Evolutionary conservation across 1,284 basidiomycete species (phyloP).

Genomic region (Serendipita sp.): DNA sequence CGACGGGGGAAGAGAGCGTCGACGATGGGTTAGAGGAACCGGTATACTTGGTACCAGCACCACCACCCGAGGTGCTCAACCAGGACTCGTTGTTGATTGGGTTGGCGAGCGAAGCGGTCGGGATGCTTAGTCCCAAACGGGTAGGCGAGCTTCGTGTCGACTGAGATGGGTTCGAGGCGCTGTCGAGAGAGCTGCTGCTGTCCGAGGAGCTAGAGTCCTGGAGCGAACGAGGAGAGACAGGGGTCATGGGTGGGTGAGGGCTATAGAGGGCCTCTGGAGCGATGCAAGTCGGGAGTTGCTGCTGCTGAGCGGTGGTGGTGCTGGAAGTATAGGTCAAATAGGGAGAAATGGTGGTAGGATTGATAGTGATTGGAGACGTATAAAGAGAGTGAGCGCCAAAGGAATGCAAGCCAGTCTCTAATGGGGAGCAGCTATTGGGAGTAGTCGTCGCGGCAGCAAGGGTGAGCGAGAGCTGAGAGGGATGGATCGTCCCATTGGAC

Average conservation of each 20-base stretch:
- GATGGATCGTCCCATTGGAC: neutral
- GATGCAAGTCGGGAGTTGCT: conserved; percentile 5
- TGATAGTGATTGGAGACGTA: neutral
- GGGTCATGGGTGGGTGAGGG: neutral
- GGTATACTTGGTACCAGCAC: neutral
- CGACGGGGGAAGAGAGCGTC: neutral
- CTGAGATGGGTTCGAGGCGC: neutral
- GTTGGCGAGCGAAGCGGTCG: neutral
- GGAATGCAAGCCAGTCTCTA: no score
- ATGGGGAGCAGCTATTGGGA: no score
- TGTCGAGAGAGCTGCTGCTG: neutral
- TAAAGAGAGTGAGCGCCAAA: neutral
- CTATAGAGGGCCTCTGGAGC: neutral
- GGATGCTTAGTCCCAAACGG: neutral
- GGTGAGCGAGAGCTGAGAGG: neutral
- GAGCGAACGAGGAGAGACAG: neutral
- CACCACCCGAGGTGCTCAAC: neutral
- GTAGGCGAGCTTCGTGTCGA: neutral
- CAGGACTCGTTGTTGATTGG: neutral
- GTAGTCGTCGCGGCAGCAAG: neutral
- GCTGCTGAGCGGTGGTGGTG: neutral
- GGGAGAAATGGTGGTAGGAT: neutral
- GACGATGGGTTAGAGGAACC: neutral
- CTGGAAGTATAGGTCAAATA: neutral
- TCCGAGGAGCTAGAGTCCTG: neutral